phyloP scores from a whole-genome alignment of 192 early-diverging fungal species.

The Coemansia sp. region DNA sequence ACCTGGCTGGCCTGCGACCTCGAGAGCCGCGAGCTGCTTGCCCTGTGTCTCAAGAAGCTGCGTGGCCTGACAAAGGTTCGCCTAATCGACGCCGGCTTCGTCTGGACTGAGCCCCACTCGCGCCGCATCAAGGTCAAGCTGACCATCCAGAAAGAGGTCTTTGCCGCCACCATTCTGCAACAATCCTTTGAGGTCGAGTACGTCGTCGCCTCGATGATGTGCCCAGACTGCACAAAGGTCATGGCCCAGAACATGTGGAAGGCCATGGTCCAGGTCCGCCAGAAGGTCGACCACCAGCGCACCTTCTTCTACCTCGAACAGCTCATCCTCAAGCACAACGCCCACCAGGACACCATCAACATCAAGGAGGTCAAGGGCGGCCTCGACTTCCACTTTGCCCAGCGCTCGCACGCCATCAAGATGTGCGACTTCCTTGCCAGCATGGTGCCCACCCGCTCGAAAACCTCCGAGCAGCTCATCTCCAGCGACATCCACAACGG shows the following conservation, averaged over 20 bases:
- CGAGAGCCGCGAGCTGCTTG: conserved; percentile 87
- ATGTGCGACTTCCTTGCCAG: conserved; percentile 93
- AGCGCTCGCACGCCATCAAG: conserved; percentile 86
- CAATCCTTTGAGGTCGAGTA: conserved; percentile 96
- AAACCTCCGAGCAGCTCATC: conserved; percentile 92
- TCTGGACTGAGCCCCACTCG: conserved; percentile 96
- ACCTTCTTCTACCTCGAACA: conserved; percentile 99
- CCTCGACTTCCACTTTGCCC: conserved; percentile 93
- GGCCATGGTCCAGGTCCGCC: conserved; percentile 94
- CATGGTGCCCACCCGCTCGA: conserved; percentile 83
- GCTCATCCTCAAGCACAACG: conserved; percentile 96
- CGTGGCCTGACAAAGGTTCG: conserved; percentile 89
- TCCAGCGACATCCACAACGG: conserved; percentile 91
- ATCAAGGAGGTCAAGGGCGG: conserved; percentile 97
- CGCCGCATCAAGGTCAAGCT: conserved; percentile 94
- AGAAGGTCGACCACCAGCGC: conserved; percentile 97
- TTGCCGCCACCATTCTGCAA: conserved; percentile 91
- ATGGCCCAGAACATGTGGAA: conserved; percentile 99
- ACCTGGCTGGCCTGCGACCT: conserved; percentile 87
- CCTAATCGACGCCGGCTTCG: conserved; percentile 94
- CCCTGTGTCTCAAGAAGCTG: conserved; percentile 91
- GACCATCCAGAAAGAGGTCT: conserved; percentile 98
- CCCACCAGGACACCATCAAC: conserved; percentile 96
- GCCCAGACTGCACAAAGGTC: conserved; percentile 90
- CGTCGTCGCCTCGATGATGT: conserved; percentile 88